These are phyloP conservation scores for barley (Hordeum vulgare) DNA, from an alignment of 176 grass and related monocot genomes.

Conservation along the genomic window DNA sequence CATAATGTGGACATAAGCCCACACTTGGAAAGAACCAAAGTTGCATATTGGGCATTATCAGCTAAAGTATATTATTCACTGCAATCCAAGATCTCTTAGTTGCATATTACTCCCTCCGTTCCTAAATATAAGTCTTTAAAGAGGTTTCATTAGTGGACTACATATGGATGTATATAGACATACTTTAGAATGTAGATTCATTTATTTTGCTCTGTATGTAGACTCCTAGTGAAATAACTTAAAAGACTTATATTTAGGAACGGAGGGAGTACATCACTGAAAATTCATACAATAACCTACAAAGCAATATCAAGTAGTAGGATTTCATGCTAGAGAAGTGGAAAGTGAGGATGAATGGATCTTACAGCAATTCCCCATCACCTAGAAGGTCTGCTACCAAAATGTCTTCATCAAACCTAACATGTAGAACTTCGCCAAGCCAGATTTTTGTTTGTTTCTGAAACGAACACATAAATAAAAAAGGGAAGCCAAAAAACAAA, in stretches of 20 bases:
- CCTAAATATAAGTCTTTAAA: too few relatives aligned
- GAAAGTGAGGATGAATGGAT: background rate
- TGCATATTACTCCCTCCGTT: too few relatives aligned
- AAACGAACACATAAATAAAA: conserved; percentile 20
- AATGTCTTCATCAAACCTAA: conserved; percentile 62
- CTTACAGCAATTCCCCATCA: conserved; percentile 91
- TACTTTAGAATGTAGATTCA: too few relatives aligned
- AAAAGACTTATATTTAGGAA: too few relatives aligned
- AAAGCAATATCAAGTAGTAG: background rate
- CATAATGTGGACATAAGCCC: background rate
- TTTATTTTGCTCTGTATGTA: too few relatives aligned
- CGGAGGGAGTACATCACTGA: too few relatives aligned
- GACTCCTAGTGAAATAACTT: too few relatives aligned
- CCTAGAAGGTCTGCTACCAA: conserved; percentile 72
- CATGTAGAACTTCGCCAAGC: conserved; percentile 85
- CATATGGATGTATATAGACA: too few relatives aligned
- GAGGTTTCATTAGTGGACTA: too few relatives aligned
- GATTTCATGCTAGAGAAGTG: background rate
- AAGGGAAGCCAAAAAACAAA: background rate
- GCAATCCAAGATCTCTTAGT: background rate
- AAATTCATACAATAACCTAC: background rate
- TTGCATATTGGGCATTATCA: background rate
- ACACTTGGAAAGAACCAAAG: background rate
- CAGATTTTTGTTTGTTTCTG: conserved; percentile 88
- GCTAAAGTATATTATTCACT: background rate